phyloP scores from a whole-genome alignment of 805 yeast species.

The Candida tallmaniae region DNA sequence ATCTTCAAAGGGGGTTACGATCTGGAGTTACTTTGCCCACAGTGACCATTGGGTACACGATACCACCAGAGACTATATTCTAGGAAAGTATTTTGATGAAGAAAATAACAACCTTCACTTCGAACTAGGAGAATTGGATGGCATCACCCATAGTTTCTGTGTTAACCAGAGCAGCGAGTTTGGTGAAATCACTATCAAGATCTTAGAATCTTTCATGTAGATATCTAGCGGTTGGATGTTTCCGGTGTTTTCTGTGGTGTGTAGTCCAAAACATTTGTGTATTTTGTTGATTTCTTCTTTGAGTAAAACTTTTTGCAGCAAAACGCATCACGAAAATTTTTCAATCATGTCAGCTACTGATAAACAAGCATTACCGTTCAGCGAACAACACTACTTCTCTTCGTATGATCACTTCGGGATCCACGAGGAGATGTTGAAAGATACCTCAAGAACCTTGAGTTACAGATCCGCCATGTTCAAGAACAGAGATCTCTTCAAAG shows the following conservation, averaged over 20 bases:
- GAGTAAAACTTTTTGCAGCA: no score
- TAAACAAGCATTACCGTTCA: constrained; percentile 55
- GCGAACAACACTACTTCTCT: constrained; percentile 90
- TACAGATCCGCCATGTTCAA: constrained; percentile 90
- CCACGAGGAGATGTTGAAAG: constrained; percentile 98
- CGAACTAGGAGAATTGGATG: constrained; percentile 16
- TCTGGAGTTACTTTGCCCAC: constrained; percentile 59
- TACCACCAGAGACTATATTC: constrained; percentile 42
- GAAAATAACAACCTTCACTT: constrained; percentile 4
- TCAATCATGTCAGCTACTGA: constrained; percentile 56
- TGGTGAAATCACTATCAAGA: constrained; percentile 34
- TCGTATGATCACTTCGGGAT: constrained; percentile 97
- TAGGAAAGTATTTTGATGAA: constrained; percentile 25
- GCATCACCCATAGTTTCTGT: constrained; percentile 58
- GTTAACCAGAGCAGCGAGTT: constrained; percentile 50
- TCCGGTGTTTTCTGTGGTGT: no score
- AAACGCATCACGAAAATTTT: constrained; percentile 2
- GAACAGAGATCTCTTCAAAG: constrained; percentile 85
- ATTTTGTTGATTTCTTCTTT: no score
- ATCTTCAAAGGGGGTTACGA: constrained; percentile 17
- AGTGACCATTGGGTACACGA: constrained; percentile 64
- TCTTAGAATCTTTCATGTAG: no score
- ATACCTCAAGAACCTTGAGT: constrained; percentile 83
- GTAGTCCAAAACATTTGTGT: no score
- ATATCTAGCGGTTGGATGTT: no score